A percentile compares a stretch with the other conserved stretches of the same genome.
These are phyloP conservation scores for Singerocomus inundabilis DNA, from an alignment of 1,284 basidiomycete species.

Conservation along the genomic window DNA sequence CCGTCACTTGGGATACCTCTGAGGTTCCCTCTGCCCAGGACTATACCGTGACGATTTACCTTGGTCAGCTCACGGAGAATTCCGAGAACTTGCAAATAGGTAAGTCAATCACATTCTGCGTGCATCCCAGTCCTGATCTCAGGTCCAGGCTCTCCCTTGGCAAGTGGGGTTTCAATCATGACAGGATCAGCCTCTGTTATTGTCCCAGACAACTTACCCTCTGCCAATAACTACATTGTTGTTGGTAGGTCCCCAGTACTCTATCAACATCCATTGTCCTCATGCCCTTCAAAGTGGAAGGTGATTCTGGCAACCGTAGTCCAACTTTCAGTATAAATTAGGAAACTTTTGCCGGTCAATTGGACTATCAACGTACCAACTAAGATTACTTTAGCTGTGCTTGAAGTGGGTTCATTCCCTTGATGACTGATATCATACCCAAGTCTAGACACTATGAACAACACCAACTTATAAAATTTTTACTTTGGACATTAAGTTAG, in stretches of 20 bases:
- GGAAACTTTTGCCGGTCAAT: neutral
- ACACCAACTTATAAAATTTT: too few species aligned
- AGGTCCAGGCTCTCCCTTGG: constrained; percentile 41
- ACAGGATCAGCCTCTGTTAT: constrained; percentile 34
- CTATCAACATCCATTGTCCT: constrained; percentile 1
- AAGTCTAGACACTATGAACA: too few species aligned
- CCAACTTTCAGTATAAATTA: constrained; percentile 21
- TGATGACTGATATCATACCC: constrained; percentile 2
- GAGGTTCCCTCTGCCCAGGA: constrained; percentile 33
- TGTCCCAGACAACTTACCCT: constrained; percentile 35
- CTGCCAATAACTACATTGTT: constrained; percentile 33
- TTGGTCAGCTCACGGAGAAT: constrained; percentile 33
- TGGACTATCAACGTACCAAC: neutral
- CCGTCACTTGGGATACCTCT: constrained; percentile 43
- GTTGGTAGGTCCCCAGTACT: constrained; percentile 32
- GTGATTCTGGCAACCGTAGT: constrained; percentile 25
- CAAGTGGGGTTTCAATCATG: constrained; percentile 39
- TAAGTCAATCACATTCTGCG: constrained; percentile 25
- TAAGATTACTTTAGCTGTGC: constrained; percentile 1
- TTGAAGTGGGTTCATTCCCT: constrained; percentile 7
- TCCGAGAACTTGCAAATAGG: constrained; percentile 44
- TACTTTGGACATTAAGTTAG: too few species aligned
- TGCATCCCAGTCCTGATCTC: constrained; percentile 7
- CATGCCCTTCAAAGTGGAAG: constrained; percentile 18
- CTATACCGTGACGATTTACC: constrained; percentile 35